A percentile compares a stretch with the other conserved stretches of the same genome.
Evolutionary conservation across 768 basidiomycete species (phyloP).

Genomic region (Auricularia sp.): DNA sequence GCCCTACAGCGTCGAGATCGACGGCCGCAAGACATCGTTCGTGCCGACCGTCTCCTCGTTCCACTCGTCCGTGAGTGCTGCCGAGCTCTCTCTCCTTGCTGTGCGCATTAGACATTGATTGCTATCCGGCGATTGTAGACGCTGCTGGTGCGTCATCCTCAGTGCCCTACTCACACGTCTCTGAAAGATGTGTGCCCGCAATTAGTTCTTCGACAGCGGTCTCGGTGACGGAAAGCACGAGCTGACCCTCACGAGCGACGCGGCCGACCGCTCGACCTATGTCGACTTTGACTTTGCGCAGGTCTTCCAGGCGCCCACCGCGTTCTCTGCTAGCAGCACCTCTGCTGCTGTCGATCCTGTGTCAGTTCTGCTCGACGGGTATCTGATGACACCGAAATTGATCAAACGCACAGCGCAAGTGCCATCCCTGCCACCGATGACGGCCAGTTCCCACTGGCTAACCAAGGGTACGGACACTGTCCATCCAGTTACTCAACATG

Average conservation of each 20-base stretch:
- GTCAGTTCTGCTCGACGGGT: slow-evolving; percentile 21
- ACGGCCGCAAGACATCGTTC: slow-evolving; percentile 27
- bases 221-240: slow-evolving; percentile 30
- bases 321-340: slow-evolving; percentile 19
- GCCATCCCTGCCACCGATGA: not conserved
- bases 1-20: slow-evolving; percentile 34
- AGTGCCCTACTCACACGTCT: slow-evolving; percentile 11
- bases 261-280: slow-evolving; percentile 25
- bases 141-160: slow-evolving; percentile 13
- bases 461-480: too few species aligned
- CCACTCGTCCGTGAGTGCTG: not conserved
- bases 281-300: slow-evolving; percentile 36
- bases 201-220: slow-evolving; percentile 30
- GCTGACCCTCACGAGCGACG: slow-evolving; percentile 26
- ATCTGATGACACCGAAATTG: slow-evolving; percentile 3
- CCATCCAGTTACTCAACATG: too few species aligned
- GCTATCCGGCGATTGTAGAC: slow-evolving; percentile 9
- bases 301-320: slow-evolving; percentile 12
- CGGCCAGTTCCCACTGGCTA: too few species aligned
- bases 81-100: too few species aligned
- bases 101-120: slow-evolving; percentile 2
- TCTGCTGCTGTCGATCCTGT: slow-evolving; percentile 26
- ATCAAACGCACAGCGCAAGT: slow-evolving; percentile 4
- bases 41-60: slow-evolving; percentile 25
- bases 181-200: too few species aligned